Conservation (phyloP, 768 basidiomycete genomes). For the Neoboletus magnificus region DNA sequence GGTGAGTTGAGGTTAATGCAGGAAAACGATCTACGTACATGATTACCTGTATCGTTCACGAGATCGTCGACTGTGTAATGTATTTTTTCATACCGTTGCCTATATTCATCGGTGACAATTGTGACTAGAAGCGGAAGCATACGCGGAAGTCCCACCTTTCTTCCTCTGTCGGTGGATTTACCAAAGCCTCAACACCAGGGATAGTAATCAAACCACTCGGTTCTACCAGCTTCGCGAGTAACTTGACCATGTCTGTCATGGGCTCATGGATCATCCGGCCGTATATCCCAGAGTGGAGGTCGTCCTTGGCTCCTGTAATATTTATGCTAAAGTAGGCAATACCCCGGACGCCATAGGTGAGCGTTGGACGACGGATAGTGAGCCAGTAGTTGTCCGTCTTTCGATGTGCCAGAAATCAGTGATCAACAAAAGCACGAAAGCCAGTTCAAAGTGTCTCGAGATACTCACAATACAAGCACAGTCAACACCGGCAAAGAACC, state of each 20-base stretch:
- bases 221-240: neutral
- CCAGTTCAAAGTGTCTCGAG: neutral
- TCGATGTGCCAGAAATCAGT: neutral
- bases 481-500: conserved; percentile 80
- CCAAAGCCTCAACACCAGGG: neutral
- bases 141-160: neutral
- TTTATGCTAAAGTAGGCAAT: neutral
- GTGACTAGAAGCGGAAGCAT: neutral
- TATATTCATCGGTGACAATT: neutral
- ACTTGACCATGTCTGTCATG: neutral
- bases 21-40: neutral
- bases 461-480: conserved; percentile 78
- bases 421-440: neutral
- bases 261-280: neutral
- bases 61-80: neutral
- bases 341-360: neutral
- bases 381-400: neutral
- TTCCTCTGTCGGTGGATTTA: neutral
- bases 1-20: neutral
- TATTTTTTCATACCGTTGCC: neutral
- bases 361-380: neutral
- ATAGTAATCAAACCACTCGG: conserved; percentile 59
- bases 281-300: neutral
- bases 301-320: neutral
- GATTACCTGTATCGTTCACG: neutral